Percentiles rank a stretch among this genome's conserved stretches.
Conservation (phyloP, 192 early-diverging fungal species). For the Mortierella hygrophila region DNA sequence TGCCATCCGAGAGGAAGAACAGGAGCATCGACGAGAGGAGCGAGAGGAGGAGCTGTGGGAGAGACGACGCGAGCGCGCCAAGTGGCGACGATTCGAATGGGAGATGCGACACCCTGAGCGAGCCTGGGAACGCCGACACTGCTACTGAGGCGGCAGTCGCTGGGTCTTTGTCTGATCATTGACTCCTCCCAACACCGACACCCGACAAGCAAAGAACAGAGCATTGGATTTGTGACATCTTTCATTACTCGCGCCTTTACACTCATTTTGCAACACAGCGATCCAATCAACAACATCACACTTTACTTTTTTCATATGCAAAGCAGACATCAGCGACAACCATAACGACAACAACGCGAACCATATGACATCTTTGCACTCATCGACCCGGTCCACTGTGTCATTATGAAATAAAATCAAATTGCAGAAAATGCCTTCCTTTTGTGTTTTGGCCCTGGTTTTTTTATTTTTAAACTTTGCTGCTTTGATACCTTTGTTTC, state of each 20-base stretch:
- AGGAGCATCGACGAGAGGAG: constrained; percentile 2
- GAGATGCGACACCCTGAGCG: neutral
- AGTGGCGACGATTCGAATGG: neutral
- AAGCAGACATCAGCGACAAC: neutral
- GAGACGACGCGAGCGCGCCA: neutral
- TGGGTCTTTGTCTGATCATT: neutral
- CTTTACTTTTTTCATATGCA: neutral
- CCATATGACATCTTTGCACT: neutral
- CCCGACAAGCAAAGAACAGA: neutral
- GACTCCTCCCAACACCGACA: neutral
- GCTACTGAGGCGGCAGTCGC: neutral
- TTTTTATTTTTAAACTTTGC: neutral
- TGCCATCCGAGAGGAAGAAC: neutral
- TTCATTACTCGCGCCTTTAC: neutral
- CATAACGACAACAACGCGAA: neutral
- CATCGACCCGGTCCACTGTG: too few relatives aligned
- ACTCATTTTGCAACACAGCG: neutral
- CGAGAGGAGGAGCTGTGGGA: neutral
- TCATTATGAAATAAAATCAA: neutral
- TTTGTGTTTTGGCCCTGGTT: neutral
- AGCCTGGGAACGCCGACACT: neutral
- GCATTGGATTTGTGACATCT: neutral
- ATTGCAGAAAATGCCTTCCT: too few relatives aligned
- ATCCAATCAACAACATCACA: neutral
- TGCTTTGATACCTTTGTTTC: neutral